Conservation (phyloP, 2,329 filamentous ascomycete species). For the Talaromyces verruculosus region DNA sequence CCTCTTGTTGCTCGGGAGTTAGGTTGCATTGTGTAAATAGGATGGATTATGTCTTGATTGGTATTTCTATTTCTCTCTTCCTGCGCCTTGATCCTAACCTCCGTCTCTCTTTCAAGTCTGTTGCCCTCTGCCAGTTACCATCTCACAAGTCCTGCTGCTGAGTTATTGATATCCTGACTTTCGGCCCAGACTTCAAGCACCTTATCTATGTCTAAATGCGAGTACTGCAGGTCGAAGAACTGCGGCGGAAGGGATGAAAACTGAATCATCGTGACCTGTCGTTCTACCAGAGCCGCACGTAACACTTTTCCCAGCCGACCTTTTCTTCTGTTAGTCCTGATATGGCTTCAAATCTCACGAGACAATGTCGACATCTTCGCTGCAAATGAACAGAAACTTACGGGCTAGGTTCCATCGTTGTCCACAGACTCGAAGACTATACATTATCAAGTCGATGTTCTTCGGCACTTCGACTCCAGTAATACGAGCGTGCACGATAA, state of each 20-base stretch:
- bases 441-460: neutral
- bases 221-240: constrained; percentile 13
- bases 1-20: neutral
- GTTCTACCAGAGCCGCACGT: constrained; percentile 1
- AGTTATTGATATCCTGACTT: constrained; percentile 2
- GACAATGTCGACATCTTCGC: neutral
- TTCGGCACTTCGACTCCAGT: neutral
- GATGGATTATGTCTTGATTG: neutral
- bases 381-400: neutral
- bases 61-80: neutral
- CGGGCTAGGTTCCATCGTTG: constrained; percentile 11
- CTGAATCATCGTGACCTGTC: constrained; percentile 11
- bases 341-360: neutral
- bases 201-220: constrained; percentile 12
- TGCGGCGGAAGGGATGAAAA: constrained; percentile 9
- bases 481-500: constrained; percentile 9
- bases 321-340: neutral
- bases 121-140: neutral
- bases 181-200: constrained; percentile 8
- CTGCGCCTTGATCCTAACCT: neutral
- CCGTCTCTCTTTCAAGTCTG: neutral
- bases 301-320: neutral
- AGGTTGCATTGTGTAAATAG: constrained; percentile 8
- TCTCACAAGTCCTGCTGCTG: neutral
- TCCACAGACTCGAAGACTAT: constrained; percentile 9